Conservation (phyloP, 257 asterid species). For the Solanum pennellii region DNA sequence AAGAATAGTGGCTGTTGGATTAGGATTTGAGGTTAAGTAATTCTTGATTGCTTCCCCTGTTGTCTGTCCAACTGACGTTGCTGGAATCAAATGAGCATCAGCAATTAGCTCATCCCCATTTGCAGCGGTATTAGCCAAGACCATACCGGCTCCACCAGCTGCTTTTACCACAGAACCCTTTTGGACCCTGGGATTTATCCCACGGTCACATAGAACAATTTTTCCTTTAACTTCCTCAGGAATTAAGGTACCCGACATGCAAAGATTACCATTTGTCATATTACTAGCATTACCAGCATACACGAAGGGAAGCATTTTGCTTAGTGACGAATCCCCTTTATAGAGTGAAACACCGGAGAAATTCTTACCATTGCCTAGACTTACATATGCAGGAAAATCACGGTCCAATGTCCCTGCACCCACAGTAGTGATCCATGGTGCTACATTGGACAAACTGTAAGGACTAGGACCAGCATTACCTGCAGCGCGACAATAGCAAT, state of each 20-base stretch:
- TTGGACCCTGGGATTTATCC: conserved; percentile 38
- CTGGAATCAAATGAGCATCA: conserved; percentile 48
- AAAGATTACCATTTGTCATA: conserved; percentile 23
- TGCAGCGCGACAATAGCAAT: not conserved
- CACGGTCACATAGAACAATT: conserved; percentile 48
- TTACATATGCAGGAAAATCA: conserved; percentile 30
- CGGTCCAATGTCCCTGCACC: conserved; percentile 68
- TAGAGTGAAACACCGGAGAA: conserved; percentile 40
- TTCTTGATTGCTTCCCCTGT: conserved; percentile 29
- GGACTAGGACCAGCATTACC: conserved; percentile 26
- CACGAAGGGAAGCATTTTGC: conserved; percentile 22
- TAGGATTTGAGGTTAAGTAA: conserved; percentile 20
- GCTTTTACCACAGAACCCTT: conserved; percentile 39
- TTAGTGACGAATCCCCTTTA: conserved; percentile 38
- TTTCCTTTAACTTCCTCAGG: conserved; percentile 37
- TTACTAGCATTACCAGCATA: conserved; percentile 15
- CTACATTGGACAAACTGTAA: conserved; percentile 34
- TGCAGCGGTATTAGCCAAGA: conserved; percentile 47
- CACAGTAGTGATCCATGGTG: conserved; percentile 72
- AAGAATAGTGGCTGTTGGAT: conserved; percentile 29
- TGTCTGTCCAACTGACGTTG: conserved; percentile 43
- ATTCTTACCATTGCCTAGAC: conserved; percentile 30
- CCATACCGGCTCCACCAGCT: conserved; percentile 56
- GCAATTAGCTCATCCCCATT: conserved; percentile 58
- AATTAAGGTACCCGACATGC: conserved; percentile 34